Base-by-base conservation (phyloP, 306 rosid species). In the Vicia sativa region DNA sequence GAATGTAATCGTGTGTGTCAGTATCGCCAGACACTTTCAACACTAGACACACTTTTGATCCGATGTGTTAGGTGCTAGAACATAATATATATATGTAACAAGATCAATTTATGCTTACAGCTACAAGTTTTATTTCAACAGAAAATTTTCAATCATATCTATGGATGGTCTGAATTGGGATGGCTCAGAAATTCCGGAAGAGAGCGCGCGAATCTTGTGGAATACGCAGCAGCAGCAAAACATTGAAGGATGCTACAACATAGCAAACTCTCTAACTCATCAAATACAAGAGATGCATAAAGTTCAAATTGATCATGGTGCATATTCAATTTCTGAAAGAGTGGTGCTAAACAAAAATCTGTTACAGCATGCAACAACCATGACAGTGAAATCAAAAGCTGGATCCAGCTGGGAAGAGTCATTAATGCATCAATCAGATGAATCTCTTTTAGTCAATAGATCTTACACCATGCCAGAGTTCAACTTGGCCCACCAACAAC, bases 121-220 rank as follows among this genome's bases (percentile, higher is more conserved):
- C n/a, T n/a, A n/a, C 6, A 35, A 53, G 16, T 56, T 43, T 65
- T 31, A 52, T 73, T 52, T 65, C 49, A 56, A 13, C 11, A 14
- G 7, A 35, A 28, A 18, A 42, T 9, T 35, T 25, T 43, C 64
- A 68, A 54, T 49, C 46, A 71, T 44, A 57, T 60, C 67, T 9
- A 92, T 92, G 97, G 96, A 88, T 58, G 75, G 66, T 72, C 12
- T 80, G 71, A 77, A 44, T 21, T 86, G 96, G 91, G 82, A 77
- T 58, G 81, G 81, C 14, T 76, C 89, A 15, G 70, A 78, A 74
- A 34, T 50, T 34, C 0, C 7, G 38, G 55, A 26, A 14, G 46
- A 54, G 31, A 80, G 63, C 60, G 61, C 83, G 48, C 49, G 74
- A 2, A 74, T 81, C 61, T 8, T 76, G 41, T 84, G 95, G 89